Evolutionary conservation across 1,139 yeast species (phyloP), one percentile per base, ranked within the genome.

Genomic region (Saccharomyces pastorianus): DNA sequence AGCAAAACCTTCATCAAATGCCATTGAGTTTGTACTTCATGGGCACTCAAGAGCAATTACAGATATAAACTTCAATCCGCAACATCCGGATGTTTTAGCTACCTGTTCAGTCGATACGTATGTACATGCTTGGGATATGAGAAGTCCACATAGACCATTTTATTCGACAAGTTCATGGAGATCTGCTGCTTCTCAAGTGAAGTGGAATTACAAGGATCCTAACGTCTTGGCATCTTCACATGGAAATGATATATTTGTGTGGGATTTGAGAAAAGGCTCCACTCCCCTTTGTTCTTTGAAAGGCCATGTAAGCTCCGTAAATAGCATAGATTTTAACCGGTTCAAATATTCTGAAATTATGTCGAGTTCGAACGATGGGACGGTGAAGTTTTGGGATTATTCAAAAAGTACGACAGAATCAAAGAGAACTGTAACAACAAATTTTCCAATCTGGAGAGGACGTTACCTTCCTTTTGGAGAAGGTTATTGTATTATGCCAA

Each of bases 121-220:
- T 65, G 85, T 90, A 14, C 81, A 84, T 56, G 82, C 88, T 4
- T 93, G 99, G 99, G 99, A 93, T 71, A 76, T 91, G 77, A 76
- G 99, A 57, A 76, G 84, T 9, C 91, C 96, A 0, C 73, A 76
- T 53, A 74, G 78, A 55, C 96, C 98, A 0, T 84, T 82, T 2
- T 79, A 80, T 54, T 80, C 84, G 51, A 90, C 89, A 74, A 90
- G 96, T 6, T 96, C 91, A 65, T 93, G 96, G 95, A 75, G 88
- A 56, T 95, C 97, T 0, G 95, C 95, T 1, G 95, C 97, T 0
- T 83, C 95, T 0, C 98, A 91, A 68, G 96, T 90, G 14, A 90
- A 91, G 68, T 93, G 98, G 98, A 89, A 86, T 66, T 83, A 83
- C 59, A 76, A 77, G 51, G 85, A 91, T 63, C 83, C 90, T 1